Percentiles rank a stretch among this genome's conserved stretches.
Evolutionary conservation across 129 eudicot genomes (phyloP).

Genomic region (Chrysanthemum makinoi): DNA sequence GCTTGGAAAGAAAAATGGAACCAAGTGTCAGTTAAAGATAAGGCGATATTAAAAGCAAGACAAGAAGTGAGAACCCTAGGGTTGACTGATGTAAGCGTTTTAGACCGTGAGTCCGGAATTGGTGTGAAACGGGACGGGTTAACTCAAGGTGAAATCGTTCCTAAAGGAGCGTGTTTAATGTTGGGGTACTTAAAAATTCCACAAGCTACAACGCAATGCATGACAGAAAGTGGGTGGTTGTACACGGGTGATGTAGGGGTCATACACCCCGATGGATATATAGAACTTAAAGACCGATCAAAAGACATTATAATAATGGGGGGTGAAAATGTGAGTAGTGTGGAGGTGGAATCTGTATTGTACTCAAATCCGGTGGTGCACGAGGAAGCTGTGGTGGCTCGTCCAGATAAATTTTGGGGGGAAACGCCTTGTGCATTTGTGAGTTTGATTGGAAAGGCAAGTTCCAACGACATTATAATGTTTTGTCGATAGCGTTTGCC

Average conservation of each 20-base stretch:
- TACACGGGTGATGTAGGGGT: not conserved
- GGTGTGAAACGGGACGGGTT: not conserved
- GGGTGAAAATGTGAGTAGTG: not conserved
- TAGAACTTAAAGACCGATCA: not conserved
- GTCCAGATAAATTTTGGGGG: not conserved
- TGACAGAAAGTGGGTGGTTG: not conserved
- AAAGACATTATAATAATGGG: not conserved
- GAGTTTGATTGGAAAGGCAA: not conserved
- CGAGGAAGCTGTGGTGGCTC: not conserved
- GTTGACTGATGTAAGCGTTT: not conserved
- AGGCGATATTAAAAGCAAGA: not conserved
- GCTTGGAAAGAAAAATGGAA: not conserved
- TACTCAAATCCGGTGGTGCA: not conserved
- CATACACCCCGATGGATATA: not conserved
- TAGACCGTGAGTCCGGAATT: not conserved
- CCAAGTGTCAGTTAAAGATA: not conserved
- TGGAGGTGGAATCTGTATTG: not conserved
- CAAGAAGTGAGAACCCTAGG: not conserved
- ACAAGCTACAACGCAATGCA: not conserved
- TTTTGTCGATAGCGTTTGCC: not conserved
- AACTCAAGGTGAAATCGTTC: not conserved
- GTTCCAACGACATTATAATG: not conserved
- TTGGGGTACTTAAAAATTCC: not conserved
- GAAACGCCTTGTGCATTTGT: slow-evolving; percentile 1
- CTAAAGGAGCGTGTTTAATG: not conserved